Base-by-base conservation (phyloP, 352 stramenopile species). In the Phytophthora fragariae region DNA sequence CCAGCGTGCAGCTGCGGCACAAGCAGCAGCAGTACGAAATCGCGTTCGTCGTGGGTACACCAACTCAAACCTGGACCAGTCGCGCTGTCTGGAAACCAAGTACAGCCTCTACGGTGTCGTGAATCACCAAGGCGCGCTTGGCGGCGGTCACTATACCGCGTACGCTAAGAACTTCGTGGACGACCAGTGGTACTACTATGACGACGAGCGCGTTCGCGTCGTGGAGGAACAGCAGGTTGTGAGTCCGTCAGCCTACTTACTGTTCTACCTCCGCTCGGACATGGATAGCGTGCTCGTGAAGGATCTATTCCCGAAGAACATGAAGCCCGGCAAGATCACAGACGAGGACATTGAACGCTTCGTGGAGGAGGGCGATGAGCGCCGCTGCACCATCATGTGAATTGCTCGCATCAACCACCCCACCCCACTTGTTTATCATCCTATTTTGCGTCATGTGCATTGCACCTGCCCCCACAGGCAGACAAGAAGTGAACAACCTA, bases 181-280 rank as follows among this genome's bases (percentile, higher is more conserved):
- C 56, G 88, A 94, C 50, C 90, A 97, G 73, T 97, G 91, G 91
- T 97, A 97, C 57, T 96, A 91, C 72, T 97, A 96, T 68, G 91
- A 97, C 69, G 91, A 97, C 67, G 89, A 96, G 75, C 89, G 90
- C 35, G 90, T 96, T 37, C 88, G 90, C 60, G 80, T 96, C 10
- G 84, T 98, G 2, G 89, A 96, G 68, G 91, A 97, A 56, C 83
- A 85, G 54, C 92, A 97, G 67, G 83, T 97, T 31, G 86, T 97
- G 21, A 96, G 79, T 19, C 79, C 89, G 33, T 93, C 90, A 1
- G 92, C 93, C 24, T 98, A 98, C 77, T 79, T 98, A 69, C 83
- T 98, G 8, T 98, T 98, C 68, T 98, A 98, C 72, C 68, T 97
- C 41, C 86, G 92, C 39, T 95, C 91, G 6, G 92, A 98, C 72